A percentile compares a stretch with the other conserved stretches of the same genome.
These are phyloP conservation scores for Suillus decipiens DNA, from an alignment of 768 basidiomycete species.

Conservation along the genomic window DNA sequence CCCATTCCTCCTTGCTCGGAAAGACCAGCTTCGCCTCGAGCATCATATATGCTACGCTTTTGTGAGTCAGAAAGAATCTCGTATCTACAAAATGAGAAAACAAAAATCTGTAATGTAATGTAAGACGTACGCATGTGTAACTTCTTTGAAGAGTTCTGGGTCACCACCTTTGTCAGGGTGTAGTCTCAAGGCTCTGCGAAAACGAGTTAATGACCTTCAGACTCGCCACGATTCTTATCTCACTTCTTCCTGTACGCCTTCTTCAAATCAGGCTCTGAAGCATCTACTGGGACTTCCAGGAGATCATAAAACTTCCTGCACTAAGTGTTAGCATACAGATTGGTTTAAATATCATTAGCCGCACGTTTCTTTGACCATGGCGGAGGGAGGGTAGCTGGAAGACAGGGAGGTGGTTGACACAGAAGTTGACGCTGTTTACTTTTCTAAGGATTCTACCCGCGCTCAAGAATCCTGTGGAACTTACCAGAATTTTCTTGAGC, in stretches of 20 bases:
- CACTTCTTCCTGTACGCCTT: conserved; percentile 96
- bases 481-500: conserved; percentile 32
- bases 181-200: conserved; percentile 70
- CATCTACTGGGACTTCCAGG: conserved; percentile 78
- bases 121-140: conserved; percentile 84
- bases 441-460: conserved; percentile 25
- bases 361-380: conserved; percentile 75
- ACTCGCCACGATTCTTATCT: conserved; percentile 13
- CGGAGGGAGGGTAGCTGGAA: conserved; percentile 16
- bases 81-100: conserved; percentile 54
- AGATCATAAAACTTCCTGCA: conserved; percentile 89
- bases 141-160: conserved; percentile 96
- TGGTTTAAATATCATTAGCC: conserved; percentile 24
- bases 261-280: conserved; percentile 85
- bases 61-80: conserved; percentile 90
- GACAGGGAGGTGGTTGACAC: conserved; percentile 16
- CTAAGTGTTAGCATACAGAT: conserved; percentile 9
- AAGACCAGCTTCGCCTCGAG: conserved; percentile 89
- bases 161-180: conserved; percentile 97
- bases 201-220: conserved; percentile 12
- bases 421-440: conserved; percentile 15
- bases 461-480: conserved; percentile 37
- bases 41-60: conserved; percentile 81
- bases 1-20: conserved; percentile 87
- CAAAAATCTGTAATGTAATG: conserved; percentile 13